Evolutionary conservation across 2,329 filamentous ascomycete species (phyloP).

Genomic region (Mariannaea sp.): DNA sequence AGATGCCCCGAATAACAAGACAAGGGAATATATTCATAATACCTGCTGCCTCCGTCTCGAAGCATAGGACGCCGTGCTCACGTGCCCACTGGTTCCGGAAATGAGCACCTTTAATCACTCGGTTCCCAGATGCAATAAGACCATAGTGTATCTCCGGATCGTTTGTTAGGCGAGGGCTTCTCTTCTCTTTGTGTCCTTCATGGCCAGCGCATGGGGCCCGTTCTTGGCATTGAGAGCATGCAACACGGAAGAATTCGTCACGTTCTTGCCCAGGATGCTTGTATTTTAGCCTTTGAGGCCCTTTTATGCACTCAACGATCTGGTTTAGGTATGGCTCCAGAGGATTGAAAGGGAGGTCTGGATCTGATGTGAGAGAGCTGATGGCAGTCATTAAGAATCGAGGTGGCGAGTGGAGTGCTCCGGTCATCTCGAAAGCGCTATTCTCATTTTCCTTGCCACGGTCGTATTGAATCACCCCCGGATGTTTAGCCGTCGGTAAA

Average conservation of each 20-base stretch:
- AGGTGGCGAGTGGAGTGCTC: conserved; percentile 1
- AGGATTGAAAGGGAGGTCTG: not conserved
- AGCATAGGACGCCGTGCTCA: not conserved
- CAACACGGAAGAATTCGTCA: not conserved
- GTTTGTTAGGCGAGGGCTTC: not conserved
- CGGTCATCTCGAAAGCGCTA: not conserved
- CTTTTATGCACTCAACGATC: not conserved
- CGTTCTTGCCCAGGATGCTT: conserved; percentile 4
- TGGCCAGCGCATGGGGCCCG: not conserved
- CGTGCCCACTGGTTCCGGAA: not conserved
- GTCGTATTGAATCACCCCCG: conserved; percentile 25
- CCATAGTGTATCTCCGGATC: not conserved
- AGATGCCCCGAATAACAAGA: conserved; percentile 4
- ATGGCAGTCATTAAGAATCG: conserved; percentile 7
- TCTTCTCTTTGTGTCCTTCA: not conserved
- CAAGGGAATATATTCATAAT: not conserved
- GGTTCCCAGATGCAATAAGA: not conserved
- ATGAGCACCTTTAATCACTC: not conserved
- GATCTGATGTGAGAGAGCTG: conserved; percentile 1
- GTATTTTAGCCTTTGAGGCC: not conserved
- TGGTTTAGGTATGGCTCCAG: not conserved
- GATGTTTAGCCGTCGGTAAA: not conserved
- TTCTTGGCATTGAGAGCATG: not conserved
- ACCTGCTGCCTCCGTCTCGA: not conserved
- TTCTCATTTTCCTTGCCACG: conserved; percentile 9